Percentiles rank a stretch among this genome's conserved stretches.
These are phyloP conservation scores for Naematelia encephala DNA, from an alignment of 768 basidiomycete genomes.

Conservation along the genomic window DNA sequence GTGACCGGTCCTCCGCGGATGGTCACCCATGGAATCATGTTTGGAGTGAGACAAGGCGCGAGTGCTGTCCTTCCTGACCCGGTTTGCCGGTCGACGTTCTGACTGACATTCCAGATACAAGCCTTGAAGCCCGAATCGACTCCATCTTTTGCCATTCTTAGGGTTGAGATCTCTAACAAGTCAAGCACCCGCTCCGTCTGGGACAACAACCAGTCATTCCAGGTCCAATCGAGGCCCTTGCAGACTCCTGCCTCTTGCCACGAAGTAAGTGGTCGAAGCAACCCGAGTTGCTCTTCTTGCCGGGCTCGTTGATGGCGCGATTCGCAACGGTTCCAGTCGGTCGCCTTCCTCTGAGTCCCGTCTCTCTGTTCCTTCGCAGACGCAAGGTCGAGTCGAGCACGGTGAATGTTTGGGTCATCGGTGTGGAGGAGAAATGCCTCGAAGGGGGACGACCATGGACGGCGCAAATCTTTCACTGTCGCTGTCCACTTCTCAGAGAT, in stretches of 20 bases:
- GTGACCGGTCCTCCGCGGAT: slow-evolving; percentile 95
- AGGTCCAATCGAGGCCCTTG: slow-evolving; percentile 81
- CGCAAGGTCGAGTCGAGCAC: slow-evolving; percentile 76
- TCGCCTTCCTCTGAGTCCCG: slow-evolving; percentile 63
- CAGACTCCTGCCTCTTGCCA: slow-evolving; percentile 88
- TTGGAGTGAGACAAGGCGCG: slow-evolving; percentile 87
- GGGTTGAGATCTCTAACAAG: slow-evolving; percentile 82
- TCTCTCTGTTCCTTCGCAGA: slow-evolving; percentile 38
- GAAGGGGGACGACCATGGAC: slow-evolving; percentile 81
- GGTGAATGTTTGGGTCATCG: slow-evolving; percentile 87
- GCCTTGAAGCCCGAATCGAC: slow-evolving; percentile 86
- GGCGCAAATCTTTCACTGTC: slow-evolving; percentile 59
- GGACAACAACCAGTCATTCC: slow-evolving; percentile 88
- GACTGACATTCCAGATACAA: slow-evolving; percentile 94
- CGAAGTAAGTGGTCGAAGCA: slow-evolving; percentile 78
- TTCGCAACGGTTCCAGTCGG: slow-evolving; percentile 88
- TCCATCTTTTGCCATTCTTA: slow-evolving; percentile 74
- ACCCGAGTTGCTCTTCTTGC: slow-evolving; percentile 74
- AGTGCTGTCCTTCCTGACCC: slow-evolving; percentile 77
- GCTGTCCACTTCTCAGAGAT: slow-evolving; percentile 70
- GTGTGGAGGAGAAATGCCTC: slow-evolving; percentile 88
- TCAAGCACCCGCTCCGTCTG: slow-evolving; percentile 96
- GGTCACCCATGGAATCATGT: slow-evolving; percentile 95
- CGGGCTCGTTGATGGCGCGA: slow-evolving; percentile 84
- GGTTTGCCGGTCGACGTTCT: slow-evolving; percentile 90